Evolutionary conservation across 2,329 filamentous ascomycete species (phyloP).

Genomic region (Talaromyces sp.): DNA sequence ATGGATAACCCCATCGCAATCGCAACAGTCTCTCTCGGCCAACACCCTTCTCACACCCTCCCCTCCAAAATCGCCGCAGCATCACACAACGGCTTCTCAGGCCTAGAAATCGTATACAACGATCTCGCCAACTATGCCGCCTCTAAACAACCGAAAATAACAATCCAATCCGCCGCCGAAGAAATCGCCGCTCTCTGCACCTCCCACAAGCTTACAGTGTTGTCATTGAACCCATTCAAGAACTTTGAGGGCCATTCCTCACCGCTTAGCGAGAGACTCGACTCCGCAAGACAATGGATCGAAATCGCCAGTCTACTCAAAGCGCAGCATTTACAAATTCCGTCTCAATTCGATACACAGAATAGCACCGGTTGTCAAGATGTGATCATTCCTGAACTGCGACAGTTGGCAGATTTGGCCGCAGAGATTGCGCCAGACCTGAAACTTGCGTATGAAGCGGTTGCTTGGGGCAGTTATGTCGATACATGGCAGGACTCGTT

Average conservation of each 20-base stretch:
- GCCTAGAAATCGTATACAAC: slow-evolving; percentile 32
- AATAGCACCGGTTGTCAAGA: neutral
- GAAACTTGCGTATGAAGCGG: slow-evolving; percentile 28
- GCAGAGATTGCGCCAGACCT: slow-evolving; percentile 14
- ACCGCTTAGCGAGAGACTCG: slow-evolving; percentile 28
- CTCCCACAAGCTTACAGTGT: neutral
- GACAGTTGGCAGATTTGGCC: neutral
- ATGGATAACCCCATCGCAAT: slow-evolving; percentile 25
- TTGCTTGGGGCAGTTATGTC: slow-evolving; percentile 26
- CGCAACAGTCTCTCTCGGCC: slow-evolving; percentile 29
- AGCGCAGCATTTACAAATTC: slow-evolving; percentile 5
- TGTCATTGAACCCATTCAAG: slow-evolving; percentile 21
- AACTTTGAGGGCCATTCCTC: slow-evolving; percentile 35
- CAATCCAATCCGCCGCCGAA: neutral
- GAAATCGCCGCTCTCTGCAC: neutral
- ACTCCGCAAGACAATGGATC: slow-evolving; percentile 32
- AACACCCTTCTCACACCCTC: slow-evolving; percentile 29
- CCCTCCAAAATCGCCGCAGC: slow-evolving; percentile 31
- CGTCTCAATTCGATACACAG: slow-evolving; percentile 9
- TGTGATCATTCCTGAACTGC: slow-evolving; percentile 2
- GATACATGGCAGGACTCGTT: slow-evolving; percentile 28
- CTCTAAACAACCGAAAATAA: slow-evolving; percentile 6
- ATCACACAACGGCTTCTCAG: slow-evolving; percentile 26
- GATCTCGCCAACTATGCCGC: slow-evolving; percentile 27
- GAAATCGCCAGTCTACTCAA: neutral